Percentiles rank a stretch among this genome's conserved stretches.
Conservation (phyloP, 2,329 filamentous ascomycete genomes). For the Monosporascus sp. region DNA sequence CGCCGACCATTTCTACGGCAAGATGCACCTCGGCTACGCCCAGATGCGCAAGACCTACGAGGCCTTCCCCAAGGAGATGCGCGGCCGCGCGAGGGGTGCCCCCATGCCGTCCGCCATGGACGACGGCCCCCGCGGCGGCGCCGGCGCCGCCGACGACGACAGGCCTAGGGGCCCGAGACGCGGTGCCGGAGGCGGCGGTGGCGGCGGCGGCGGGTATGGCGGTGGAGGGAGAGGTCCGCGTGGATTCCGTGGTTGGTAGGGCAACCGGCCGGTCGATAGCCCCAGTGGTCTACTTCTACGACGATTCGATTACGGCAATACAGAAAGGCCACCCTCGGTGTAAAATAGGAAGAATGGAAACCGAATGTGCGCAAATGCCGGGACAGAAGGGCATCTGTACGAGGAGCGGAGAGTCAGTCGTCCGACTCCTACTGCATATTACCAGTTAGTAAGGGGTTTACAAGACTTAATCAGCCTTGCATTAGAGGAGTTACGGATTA, state of each 20-base stretch:
- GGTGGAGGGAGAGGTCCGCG: constrained; percentile 30
- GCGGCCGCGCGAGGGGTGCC: constrained; percentile 59
- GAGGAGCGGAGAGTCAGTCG: too few relatives aligned
- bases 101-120: constrained; percentile 45
- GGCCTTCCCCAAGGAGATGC: constrained; percentile 79
- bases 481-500: too few relatives aligned
- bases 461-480: too few relatives aligned
- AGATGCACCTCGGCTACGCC: constrained; percentile 98
- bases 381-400: too few relatives aligned
- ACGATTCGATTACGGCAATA: too few relatives aligned
- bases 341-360: too few relatives aligned
- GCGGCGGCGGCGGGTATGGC: constrained; percentile 36
- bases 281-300: too few relatives aligned
- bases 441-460: too few relatives aligned
- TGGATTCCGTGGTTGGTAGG: constrained; percentile 44
- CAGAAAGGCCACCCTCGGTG: too few relatives aligned
- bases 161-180: constrained; percentile 47
- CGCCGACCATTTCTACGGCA: constrained; percentile 97
- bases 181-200: constrained; percentile 47
- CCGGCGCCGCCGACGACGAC: constrained; percentile 35
- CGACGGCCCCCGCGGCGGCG: constrained; percentile 38
- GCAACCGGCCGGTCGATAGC: neutral
- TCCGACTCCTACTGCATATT: too few relatives aligned
- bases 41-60: constrained; percentile 96
- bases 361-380: too few relatives aligned